Percentiles rank a stretch among this genome's conserved stretches.
Evolutionary conservation across 2,329 filamentous ascomycete species (phyloP).

Genomic region (Talaromyces amestolkiae): DNA sequence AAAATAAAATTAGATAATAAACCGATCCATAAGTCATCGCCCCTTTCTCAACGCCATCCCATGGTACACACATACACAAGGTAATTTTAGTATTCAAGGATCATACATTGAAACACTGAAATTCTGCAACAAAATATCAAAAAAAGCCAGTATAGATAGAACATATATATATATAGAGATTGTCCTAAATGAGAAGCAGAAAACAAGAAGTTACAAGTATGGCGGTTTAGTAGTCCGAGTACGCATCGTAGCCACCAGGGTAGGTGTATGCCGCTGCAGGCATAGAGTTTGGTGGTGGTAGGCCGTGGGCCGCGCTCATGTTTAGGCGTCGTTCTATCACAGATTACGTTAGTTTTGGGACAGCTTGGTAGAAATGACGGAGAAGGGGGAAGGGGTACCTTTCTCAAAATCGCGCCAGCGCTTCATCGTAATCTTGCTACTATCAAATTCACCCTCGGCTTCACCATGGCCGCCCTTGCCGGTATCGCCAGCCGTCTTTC

Average conservation of each 20-base stretch:
- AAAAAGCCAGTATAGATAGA: background rate
- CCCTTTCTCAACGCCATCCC: background rate
- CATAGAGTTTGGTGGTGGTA: conserved; percentile 27
- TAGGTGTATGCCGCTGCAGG: conserved; percentile 30
- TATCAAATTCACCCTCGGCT: conserved; percentile 94
- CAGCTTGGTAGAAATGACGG: background rate
- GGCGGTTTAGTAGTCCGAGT: conserved; percentile 36
- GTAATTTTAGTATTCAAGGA: background rate
- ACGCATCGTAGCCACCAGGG: conserved; percentile 33
- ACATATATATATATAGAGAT: background rate
- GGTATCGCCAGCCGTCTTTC: conserved; percentile 89
- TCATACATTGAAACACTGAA: background rate
- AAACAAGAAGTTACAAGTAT: conserved; percentile 12
- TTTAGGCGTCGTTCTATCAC: conserved; percentile 40
- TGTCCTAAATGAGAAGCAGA: background rate
- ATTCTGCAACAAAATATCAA: background rate
- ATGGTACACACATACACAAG: conserved; percentile 9
- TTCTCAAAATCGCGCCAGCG: conserved; percentile 95
- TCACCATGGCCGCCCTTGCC: conserved; percentile 78
- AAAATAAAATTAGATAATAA: background rate
- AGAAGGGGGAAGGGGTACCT: conserved; percentile 45
- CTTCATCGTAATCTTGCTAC: conserved; percentile 99
- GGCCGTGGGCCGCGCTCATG: conserved; percentile 26
- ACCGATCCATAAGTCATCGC: background rate
- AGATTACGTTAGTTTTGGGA: background rate